Evolutionary conservation across 257 asterid genomes (phyloP).

Genomic region (Solanum clarkiae): DNA sequence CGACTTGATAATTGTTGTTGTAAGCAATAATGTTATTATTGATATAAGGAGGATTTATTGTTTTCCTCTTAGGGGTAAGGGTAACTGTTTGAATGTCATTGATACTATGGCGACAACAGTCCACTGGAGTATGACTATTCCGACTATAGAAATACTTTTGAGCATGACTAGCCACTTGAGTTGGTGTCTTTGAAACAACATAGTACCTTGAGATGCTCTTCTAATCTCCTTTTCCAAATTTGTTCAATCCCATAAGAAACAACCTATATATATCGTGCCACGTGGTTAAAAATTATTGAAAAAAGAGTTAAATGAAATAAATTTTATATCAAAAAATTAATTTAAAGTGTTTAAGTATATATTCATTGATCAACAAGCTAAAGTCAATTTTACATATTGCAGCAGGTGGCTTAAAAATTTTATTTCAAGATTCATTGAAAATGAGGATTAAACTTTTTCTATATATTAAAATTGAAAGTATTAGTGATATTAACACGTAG

Average conservation of each 20-base stretch:
- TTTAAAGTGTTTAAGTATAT: neutral
- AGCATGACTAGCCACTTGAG: constrained; percentile 50
- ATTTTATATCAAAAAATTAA: neutral
- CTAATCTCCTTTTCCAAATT: constrained; percentile 44
- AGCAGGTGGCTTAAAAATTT: neutral
- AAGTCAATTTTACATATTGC: neutral
- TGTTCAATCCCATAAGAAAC: constrained; percentile 40
- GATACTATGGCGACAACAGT: constrained; percentile 20
- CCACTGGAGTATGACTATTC: constrained; percentile 9
- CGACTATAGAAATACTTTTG: constrained; percentile 34
- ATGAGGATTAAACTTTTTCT: neutral
- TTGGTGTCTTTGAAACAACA: constrained; percentile 27
- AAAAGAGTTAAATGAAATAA: neutral
- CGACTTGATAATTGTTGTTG: neutral
- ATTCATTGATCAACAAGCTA: neutral
- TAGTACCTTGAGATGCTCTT: constrained; percentile 31
- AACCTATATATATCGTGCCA: constrained; percentile 6
- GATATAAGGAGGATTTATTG: neutral
- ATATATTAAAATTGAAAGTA: neutral
- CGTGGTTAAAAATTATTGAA: neutral
- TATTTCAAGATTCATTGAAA: neutral
- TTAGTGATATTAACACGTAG: neutral
- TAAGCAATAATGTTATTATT: neutral
- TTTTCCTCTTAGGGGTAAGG: neutral
- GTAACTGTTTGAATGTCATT: constrained; percentile 15